Evolutionary conservation across 2,329 filamentous ascomycete species (phyloP), one percentile per base, ranked within the genome.

Genomic region (Chaetomium sp.): DNA sequence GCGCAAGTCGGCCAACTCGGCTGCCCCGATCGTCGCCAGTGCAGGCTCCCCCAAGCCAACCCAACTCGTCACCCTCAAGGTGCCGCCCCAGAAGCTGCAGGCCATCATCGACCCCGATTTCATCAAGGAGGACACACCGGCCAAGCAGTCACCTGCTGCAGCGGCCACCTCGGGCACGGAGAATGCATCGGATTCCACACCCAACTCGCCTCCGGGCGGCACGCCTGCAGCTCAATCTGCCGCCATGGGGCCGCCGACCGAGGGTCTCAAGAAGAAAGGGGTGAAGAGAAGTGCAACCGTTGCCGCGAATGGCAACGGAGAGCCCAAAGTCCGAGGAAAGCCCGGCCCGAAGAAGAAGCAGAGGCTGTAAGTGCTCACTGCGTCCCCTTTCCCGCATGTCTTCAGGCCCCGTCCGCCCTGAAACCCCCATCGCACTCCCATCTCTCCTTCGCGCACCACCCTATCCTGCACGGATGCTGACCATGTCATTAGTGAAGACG

Each of bases 331-430:
- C 62, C 83, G 91, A 75, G 90, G 90, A 75, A 96, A 96, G 81
- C 94, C 95, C 7, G 94, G 94, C 7, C 94, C 94, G 0, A 98
- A 97, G 86, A 97, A 97, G 87, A 97, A 96, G 81, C 89, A 91
- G 70, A 89, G 90, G 83, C 80, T 97, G 94, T 97, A 90, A 80
- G 93, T 90, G 33, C 50, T 50, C 23, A 7, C 42, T 29, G 21
- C 33, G 29, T 61, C 50, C 19, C 51, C 45, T 33, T 65, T 62
- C 16, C 60, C 8, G 57, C 35, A 29, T 45, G 8, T 49, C 33
- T 2, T 23, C 19, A 16, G 27, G 31, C 51, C 49, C 16, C 16
- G 38, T 45, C 38, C 38, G 38, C 38, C 19, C 38, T 13, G 33
- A 35, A 45, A n/a, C 31, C 29, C 21, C n/a, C 33, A 25, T n/a